These are phyloP conservation scores for Carnegiea gigantea DNA, from an alignment of 179 eudicot species.

Conservation along the genomic window DNA sequence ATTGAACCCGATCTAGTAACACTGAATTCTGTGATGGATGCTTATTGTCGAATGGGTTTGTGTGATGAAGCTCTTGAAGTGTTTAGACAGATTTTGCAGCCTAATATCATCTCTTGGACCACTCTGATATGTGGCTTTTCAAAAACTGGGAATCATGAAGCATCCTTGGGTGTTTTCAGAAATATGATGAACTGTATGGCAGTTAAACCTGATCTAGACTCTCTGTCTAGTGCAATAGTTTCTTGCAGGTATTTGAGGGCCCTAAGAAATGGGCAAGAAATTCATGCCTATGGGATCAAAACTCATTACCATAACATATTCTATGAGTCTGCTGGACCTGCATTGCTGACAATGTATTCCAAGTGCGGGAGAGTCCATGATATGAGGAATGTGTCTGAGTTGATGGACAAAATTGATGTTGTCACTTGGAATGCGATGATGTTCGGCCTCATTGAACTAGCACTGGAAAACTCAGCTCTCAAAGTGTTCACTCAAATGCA, in stretches of 20 bases:
- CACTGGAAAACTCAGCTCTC: conserved; percentile 31
- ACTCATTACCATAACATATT: conserved; percentile 19
- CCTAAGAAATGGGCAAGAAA: conserved; percentile 41
- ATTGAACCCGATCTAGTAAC: conserved; percentile 54
- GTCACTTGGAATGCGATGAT: conserved; percentile 59
- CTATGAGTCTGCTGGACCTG: conserved; percentile 53
- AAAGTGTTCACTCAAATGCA: conserved; percentile 42
- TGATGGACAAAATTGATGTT: conserved; percentile 50
- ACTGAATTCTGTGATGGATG: conserved; percentile 53
- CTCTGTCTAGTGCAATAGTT: conserved; percentile 44
- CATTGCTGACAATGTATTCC: conserved; percentile 45
- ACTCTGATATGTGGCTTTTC: conserved; percentile 55
- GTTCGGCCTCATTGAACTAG: conserved; percentile 34
- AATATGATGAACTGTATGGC: conserved; percentile 35
- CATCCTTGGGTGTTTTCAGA: conserved; percentile 38
- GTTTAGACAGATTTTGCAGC: conserved; percentile 40
- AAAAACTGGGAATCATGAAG: conserved; percentile 37
- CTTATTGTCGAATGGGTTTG: conserved; percentile 48
- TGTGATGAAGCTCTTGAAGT: conserved; percentile 48
- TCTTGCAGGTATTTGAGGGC: conserved; percentile 43
- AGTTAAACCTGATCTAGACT: conserved; percentile 40
- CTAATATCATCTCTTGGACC: conserved; percentile 63
- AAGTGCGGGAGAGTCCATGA: conserved; percentile 33
- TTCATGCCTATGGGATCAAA: conserved; percentile 54
- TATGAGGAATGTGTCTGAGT: conserved; percentile 35